Percentiles rank a stretch among this genome's conserved stretches.
Evolutionary conservation across 805 yeast genomes (phyloP).

Genomic region (Wickerhamiella slavikovae): DNA sequence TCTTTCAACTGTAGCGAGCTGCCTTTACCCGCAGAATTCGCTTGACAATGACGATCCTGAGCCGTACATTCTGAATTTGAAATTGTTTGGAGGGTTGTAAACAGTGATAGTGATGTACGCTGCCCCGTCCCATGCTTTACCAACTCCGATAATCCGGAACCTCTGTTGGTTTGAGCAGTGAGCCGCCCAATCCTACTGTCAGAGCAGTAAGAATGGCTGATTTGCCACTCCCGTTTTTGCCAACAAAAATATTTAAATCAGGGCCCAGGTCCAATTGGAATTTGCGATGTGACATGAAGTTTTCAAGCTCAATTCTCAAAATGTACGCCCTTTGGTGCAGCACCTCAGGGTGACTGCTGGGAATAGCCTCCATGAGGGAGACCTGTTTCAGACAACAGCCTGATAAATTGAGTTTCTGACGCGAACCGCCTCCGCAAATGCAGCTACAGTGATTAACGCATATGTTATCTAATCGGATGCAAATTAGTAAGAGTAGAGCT

Average conservation of each 20-base stretch:
- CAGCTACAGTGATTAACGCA: no score
- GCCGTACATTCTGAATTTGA: conserved; percentile 51
- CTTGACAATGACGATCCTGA: conserved; percentile 48
- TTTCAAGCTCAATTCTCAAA: conserved; percentile 32
- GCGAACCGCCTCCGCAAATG: no score
- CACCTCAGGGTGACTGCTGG: no score
- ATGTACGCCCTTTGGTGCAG: conserved; percentile 26
- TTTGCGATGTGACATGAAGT: conserved; percentile 34
- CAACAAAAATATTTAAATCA: conserved; percentile 66
- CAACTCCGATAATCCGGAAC: conserved; percentile 42
- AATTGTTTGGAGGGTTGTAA: conserved; percentile 31
- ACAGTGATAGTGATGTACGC: conserved; percentile 51
- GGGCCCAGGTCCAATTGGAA: conserved; percentile 61
- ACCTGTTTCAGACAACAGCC: no score
- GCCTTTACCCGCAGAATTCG: conserved; percentile 30
- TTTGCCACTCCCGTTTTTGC: conserved; percentile 83
- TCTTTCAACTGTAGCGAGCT: conserved; percentile 34
- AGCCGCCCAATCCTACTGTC: conserved; percentile 72
- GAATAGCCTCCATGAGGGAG: no score
- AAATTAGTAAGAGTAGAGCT: no score
- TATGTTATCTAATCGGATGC: no score
- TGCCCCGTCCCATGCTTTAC: conserved; percentile 55
- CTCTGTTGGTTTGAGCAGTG: conserved; percentile 75
- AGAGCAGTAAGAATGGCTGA: conserved; percentile 76
- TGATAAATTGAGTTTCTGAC: no score